Base-by-base conservation (phyloP, 305 asterid species). In the Solanum chacoense region DNA sequence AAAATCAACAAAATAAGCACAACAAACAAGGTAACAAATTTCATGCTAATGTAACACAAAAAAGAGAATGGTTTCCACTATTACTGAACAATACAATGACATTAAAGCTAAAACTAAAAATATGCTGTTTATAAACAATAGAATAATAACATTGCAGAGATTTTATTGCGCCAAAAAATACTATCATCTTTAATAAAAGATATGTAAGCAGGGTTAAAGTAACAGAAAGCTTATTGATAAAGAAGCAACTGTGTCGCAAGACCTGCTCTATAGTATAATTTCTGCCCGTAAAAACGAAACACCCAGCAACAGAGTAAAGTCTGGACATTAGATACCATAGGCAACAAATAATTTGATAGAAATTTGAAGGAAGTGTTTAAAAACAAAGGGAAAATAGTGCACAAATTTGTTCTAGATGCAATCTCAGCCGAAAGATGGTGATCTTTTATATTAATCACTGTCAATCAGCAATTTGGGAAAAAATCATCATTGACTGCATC, bases 371-470 rank as follows among this genome's bases (percentile, higher is more conserved):
- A 80, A 5, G 9, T n/a, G 11, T n/a, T 6, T 22, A 22, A 36
- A 77, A 78, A 7, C 31, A 29, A 31, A 10, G 4, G 18, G 3
- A 38, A 28, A 18, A 34, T 1, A 71, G 36, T 32, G 11, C 22
- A 4, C 3, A 11, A 81, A 18, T 14, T 55, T 2, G 14, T 74
- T 35, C 84, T 59, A 29, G 5, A 65, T 88, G 90, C 93, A 90
- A 92, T 89, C 95, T 92, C 96, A 93, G 95, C 91, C 94, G 95
- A 94, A 93, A 94, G 97, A 94, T 94, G 96, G 95, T 93, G 96
- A 93, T 79, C 79, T 65, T 37, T 90, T 88, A 87, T 24, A 75
- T 90, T 92, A 93, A 94, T 93, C 95, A 93, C 88, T 45, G 20
- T 24, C 45, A 89, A 84, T 94, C 94, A 94, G 92, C 36, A 81